phyloP scores from a whole-genome alignment of 495 filamentous ascomycete genomes.

The Penicillium cinerascens region DNA sequence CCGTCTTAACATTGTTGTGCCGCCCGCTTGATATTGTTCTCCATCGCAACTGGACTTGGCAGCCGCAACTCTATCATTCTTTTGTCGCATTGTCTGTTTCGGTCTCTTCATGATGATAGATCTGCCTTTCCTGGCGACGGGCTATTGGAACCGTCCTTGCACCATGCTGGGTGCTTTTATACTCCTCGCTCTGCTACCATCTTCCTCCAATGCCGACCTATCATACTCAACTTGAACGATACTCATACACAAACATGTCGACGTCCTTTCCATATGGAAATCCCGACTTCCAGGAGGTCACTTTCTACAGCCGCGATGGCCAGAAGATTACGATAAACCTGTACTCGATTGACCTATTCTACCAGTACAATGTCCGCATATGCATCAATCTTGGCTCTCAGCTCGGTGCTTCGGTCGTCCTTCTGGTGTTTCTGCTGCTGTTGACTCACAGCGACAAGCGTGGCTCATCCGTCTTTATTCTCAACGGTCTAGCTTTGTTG shows the following conservation, averaged over 20 bases:
- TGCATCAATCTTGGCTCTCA: conserved; percentile 70
- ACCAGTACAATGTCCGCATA: conserved; percentile 48
- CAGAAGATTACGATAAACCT: conserved; percentile 49
- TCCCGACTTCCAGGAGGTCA: conserved; percentile 57
- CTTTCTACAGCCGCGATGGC: conserved; percentile 50
- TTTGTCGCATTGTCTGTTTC: conserved; percentile 27
- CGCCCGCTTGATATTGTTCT: conserved; percentile 25
- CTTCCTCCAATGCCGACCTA: not conserved
- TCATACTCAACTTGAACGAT: not conserved
- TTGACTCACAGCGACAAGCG: conserved; percentile 63
- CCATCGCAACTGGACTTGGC: conserved; percentile 1
- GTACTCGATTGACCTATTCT: conserved; percentile 43
- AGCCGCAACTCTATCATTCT: conserved; percentile 1
- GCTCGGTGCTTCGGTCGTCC: conserved; percentile 67
- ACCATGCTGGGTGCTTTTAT: conserved; percentile 5
- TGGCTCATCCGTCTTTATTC: conserved; percentile 54
- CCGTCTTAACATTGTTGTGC: conserved; percentile 26
- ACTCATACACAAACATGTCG: not conserved
- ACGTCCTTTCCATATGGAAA: conserved; percentile 20
- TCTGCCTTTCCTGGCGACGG: conserved; percentile 29
- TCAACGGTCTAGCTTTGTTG: conserved; percentile 59
- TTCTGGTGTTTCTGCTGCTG: conserved; percentile 62
- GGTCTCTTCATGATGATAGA: conserved; percentile 19
- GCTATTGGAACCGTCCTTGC: not conserved
- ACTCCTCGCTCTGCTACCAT: not conserved